Percentiles rank a stretch among this genome's conserved stretches.
Conservation (phyloP, 345 rosid genomes). For the Hibiscus mutabilis region DNA sequence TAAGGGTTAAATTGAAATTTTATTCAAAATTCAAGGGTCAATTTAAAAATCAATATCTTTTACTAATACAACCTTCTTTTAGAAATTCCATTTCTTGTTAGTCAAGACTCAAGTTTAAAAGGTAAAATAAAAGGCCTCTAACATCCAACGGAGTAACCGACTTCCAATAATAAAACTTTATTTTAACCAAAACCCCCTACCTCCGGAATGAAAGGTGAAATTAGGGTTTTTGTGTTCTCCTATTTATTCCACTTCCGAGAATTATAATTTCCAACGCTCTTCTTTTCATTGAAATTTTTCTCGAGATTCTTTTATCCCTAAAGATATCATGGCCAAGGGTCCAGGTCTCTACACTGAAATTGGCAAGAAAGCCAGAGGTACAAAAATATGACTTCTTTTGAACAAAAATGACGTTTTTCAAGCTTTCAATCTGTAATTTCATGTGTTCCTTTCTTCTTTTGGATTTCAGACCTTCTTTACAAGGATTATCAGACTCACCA, state of each 20-base stretch:
- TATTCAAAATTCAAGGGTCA: too few relatives aligned
- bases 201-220: neutral
- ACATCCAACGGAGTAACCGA: neutral
- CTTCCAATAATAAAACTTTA: neutral
- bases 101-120: too few relatives aligned
- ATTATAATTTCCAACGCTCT: neutral
- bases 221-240: constrained; percentile 10
- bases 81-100: too few relatives aligned
- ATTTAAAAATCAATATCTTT: too few relatives aligned
- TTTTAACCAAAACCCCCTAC: neutral
- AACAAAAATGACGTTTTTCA: neutral
- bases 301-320: neutral
- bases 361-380: constrained; percentile 95
- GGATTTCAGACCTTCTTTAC: constrained; percentile 70
- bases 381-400: neutral
- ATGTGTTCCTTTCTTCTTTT: neutral
- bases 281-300: neutral
- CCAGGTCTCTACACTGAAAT: constrained; percentile 91
- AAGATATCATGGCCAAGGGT: constrained; percentile 60
- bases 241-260: neutral
- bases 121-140: too few relatives aligned
- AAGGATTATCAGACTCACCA: constrained; percentile 89
- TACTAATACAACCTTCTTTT: too few relatives aligned
- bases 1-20: too few relatives aligned
- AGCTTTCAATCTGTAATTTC: neutral